Percentiles rank a stretch among this genome's conserved stretches.
Evolutionary conservation across 306 rosid genomes (phyloP).

Genomic region (Dryas drummondii): DNA sequence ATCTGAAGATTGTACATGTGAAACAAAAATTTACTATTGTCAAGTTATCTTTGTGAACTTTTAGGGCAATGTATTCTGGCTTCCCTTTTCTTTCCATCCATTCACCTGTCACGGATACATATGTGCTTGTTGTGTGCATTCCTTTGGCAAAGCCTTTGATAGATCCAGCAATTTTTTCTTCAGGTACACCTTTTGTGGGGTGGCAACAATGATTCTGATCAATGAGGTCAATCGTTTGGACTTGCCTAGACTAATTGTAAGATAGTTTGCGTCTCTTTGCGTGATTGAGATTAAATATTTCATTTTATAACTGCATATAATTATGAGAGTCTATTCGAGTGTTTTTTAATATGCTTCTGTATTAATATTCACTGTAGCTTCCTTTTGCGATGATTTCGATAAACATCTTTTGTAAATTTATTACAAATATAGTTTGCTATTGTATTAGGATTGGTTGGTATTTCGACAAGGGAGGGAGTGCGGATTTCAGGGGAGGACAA

Average conservation of each 20-base stretch:
- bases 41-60: not conserved
- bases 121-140: not conserved
- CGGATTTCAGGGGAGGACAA: conserved; percentile 97
- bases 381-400: not conserved
- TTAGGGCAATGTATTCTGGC: not conserved
- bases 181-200: conserved; percentile 92
- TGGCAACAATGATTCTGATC: conserved; percentile 89
- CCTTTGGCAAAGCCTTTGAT: conserved; percentile 11
- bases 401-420: not conserved
- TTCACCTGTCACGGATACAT: not conserved
- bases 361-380: not conserved
- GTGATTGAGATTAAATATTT: not conserved
- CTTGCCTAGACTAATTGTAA: conserved; percentile 68
- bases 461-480: conserved; percentile 84
- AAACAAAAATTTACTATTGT: not conserved
- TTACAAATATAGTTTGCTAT: conserved; percentile 12
- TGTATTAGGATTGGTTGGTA: conserved; percentile 79
- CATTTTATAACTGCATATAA: conserved; percentile 10
- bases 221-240: conserved; percentile 81
- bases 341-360: not conserved
- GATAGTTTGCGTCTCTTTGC: conserved; percentile 30
- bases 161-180: conserved; percentile 23
- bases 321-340: not conserved
- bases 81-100: not conserved
- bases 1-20: not conserved